These are phyloP conservation scores for Phytophthora constricta DNA, from an alignment of 352 stramenopile species.

Conservation along the genomic window DNA sequence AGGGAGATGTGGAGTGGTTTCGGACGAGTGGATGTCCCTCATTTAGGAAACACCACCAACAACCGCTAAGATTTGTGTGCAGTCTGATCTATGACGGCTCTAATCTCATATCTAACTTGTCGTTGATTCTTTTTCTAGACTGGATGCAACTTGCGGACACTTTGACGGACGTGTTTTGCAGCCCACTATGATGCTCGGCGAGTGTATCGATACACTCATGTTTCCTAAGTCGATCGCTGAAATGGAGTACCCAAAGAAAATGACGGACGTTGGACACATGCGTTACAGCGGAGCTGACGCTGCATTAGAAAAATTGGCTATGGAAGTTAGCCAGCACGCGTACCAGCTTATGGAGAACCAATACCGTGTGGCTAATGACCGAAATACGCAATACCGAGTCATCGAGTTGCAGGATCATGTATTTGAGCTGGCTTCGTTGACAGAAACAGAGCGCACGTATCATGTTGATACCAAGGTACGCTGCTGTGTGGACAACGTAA, in stretches of 20 bases:
- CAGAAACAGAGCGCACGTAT: not conserved
- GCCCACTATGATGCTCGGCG: not conserved
- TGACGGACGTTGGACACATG: not conserved
- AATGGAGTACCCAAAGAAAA: not conserved
- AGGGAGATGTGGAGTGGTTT: too few species aligned
- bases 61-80: too few species aligned
- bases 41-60: too few species aligned
- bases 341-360: not conserved
- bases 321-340: not conserved
- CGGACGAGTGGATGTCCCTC: too few species aligned
- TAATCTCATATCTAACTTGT: not conserved
- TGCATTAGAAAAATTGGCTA: not conserved
- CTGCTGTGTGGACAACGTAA: too few species aligned
- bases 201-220: not conserved
- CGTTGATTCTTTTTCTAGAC: not conserved
- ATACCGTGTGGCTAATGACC: conserved; percentile 4
- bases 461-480: conserved; percentile 14
- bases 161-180: not conserved
- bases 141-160: not conserved
- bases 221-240: not conserved
- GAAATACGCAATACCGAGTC: conserved; percentile 2
- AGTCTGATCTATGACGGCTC: too few species aligned
- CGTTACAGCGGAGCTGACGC: not conserved
- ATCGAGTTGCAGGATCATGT: not conserved
- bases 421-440: not conserved